Evolutionary conservation across 768 basidiomycete species (phyloP), one percentile per base, ranked within the genome.

Genomic region (Rhizopogon salebrosus): DNA sequence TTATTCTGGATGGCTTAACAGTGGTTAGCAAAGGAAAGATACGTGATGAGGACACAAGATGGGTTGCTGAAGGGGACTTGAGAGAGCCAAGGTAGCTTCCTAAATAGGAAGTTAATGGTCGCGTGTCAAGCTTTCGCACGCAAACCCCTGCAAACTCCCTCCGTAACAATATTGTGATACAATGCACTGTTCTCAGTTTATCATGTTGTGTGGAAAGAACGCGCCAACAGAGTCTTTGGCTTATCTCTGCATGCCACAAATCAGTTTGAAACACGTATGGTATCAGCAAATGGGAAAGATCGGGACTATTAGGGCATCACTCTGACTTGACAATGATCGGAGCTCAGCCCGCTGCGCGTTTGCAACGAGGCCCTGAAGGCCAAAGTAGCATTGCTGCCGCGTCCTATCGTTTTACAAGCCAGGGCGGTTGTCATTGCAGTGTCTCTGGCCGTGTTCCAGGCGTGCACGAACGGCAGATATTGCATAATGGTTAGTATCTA

Each of bases 81-180:
- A 56, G 61, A 61, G 42, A 52, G 52, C 24, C 36, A 51, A 57
- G n/a, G 57, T 38, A 59, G 41, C 54, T 20, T 43, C 55, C 56
- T 38, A 18, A 49, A 60, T 64, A 48, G 63, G 63, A 62, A 70
- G 39, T 50, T 41, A 48, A 64, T 64, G 67, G 62, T 65, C 57
- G 57, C 53, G 52, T 51, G 58, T 51, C 26, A 37, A 55, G 61
- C 55, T n/a, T 64, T 62, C 42, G 50, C 54, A 54, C 39, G 22
- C 11, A 31, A n/a, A n/a, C n/a, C n/a, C n/a, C n/a, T n/a, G n/a
- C n/a, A n/a, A n/a, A n/a, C n/a, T n/a, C n/a, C n/a, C n/a, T n/a
- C n/a, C n/a, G n/a, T n/a, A 36, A 11, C 6, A 27, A 35, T 14
- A 36, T 36, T n/a, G 18, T 36, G 48, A 14, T 18, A 13, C 22